Evolutionary conservation across 164 flowering plant genomes (phyloP).

Genomic region (Pachysandra terminalis): DNA sequence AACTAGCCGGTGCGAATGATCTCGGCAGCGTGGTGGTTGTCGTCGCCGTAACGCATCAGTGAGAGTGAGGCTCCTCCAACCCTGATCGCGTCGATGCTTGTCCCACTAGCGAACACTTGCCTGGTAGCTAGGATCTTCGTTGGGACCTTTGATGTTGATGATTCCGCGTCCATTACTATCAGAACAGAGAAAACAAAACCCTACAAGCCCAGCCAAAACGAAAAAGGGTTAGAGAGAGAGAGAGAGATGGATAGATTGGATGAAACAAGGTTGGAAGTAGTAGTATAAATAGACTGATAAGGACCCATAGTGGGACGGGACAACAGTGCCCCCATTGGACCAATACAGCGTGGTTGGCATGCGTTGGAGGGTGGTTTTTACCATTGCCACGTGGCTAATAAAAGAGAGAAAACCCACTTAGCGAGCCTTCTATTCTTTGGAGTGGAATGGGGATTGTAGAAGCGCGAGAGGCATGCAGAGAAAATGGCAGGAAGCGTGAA

Average conservation of each 20-base stretch:
- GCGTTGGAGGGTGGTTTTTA: constrained; percentile 9
- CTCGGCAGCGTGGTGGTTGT: not conserved
- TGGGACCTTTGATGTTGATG: constrained; percentile 6
- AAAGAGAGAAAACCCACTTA: not conserved
- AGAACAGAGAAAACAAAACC: not conserved
- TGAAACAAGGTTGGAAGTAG: not conserved
- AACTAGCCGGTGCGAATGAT: constrained; percentile 15
- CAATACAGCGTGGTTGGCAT: constrained; percentile 17
- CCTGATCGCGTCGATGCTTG: not conserved
- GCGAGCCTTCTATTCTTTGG: no score
- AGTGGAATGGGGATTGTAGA: no score
- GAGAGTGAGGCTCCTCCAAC: constrained; percentile 3
- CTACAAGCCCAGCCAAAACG: not conserved
- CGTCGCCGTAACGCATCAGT: constrained; percentile 4
- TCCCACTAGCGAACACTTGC: constrained; percentile 4
- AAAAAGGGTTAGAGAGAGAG: not conserved
- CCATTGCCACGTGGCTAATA: constrained; percentile 12
- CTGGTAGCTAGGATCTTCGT: not conserved
- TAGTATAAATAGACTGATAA: not conserved
- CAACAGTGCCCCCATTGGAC: no score
- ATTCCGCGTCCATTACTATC: constrained; percentile 8
- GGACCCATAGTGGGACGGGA: not conserved
- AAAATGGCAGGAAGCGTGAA: constrained; percentile 7
- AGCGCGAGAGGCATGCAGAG: constrained; percentile 10
- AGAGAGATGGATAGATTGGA: not conserved